Base-by-base conservation (phyloP, 2,329 filamentous ascomycete genomes). In the Parafenestella ontariensis region DNA sequence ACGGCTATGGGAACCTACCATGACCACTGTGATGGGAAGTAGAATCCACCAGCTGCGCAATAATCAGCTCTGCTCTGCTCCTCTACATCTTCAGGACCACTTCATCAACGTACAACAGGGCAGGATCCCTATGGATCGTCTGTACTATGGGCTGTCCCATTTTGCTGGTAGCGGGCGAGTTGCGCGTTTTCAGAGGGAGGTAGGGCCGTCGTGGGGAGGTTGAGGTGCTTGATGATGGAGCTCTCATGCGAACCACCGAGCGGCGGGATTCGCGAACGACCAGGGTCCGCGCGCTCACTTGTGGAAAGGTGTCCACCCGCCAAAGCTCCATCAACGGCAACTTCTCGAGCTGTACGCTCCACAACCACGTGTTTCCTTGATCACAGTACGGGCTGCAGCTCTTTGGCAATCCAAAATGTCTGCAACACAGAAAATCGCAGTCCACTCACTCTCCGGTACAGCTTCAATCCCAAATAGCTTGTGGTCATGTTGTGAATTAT, bases 61-160 rank as follows among this genome's bases (percentile, higher is more conserved):
- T 50, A 59, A 49, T 75, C 48, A 75, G 69, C 60, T 34, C 37
- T 54, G 69, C 60, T 34, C 37, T 54, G 28, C 26, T 28, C 51
- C 28, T 15, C 45, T 24, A 23, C 31, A 9, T 31, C 24, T 24
- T 20, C 26, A 18, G n/a, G 18, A 17, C 18, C 28, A 34, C 46
- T 29, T 49, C 29, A 31, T 31, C 42, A 48, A 78, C 91, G 74
- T 82, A 98, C 95, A 99, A 96, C 64, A 99, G 84, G 79, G 96
- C 93, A 72, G 95, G 94, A 89, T 99, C 96, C 86, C 95, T 81
- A 81, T 96, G 90, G 86, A 99, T 97, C 82, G 92, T 95, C 83
- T 99, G 95, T 67, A 91, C 89, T 64, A 90, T 85, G 64, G 89
- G 83, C 81, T 95, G 88, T 69, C 90, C 89, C 94, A 98, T 98